A percentile compares a stretch with the other conserved stretches of the same genome.
These are phyloP conservation scores for Sordariomycetes sp. DNA, from an alignment of 2,329 filamentous ascomycete species.

Conservation along the genomic window DNA sequence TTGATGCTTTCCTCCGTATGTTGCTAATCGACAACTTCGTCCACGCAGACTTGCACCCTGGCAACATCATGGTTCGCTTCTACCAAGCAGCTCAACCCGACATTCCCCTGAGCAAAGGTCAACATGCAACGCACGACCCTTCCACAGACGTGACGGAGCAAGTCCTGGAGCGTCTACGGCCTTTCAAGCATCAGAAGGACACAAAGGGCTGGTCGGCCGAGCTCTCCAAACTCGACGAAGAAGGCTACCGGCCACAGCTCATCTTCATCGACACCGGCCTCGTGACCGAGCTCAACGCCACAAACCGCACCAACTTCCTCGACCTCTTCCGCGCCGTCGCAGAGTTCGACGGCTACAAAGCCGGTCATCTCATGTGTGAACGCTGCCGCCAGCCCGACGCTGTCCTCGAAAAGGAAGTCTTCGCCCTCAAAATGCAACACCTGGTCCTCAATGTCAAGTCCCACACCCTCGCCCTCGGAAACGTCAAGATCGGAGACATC, in stretches of 20 bases:
- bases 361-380: conserved; percentile 91
- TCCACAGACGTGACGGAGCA: conserved; percentile 71
- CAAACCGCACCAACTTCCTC: conserved; percentile 83
- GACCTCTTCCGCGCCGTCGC: conserved; percentile 93
- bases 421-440: conserved; percentile 95
- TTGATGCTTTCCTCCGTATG: conserved; percentile 96
- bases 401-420: conserved; percentile 82
- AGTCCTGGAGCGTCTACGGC: conserved; percentile 70
- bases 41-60: conserved; percentile 90
- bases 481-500: conserved; percentile 93
- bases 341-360: conserved; percentile 94
- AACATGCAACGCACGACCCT: neutral
- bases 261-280: conserved; percentile 97
- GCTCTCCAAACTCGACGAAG: conserved; percentile 66
- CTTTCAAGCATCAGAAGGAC: conserved; percentile 55
- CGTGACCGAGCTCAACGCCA: conserved; percentile 83
- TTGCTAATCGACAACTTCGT: conserved; percentile 95
- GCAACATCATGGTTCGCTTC: conserved; percentile 99
- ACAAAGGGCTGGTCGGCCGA: conserved; percentile 63
- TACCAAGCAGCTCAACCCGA: conserved; percentile 73
- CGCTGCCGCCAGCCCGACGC: conserved; percentile 86
- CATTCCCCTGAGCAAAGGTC: conserved; percentile 26
- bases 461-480: conserved; percentile 81
- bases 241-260: conserved; percentile 87
- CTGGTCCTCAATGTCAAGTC: conserved; percentile 86